These are phyloP conservation scores for Aspergillus haitiensis DNA, from an alignment of 495 filamentous ascomycete species.

Conservation along the genomic window DNA sequence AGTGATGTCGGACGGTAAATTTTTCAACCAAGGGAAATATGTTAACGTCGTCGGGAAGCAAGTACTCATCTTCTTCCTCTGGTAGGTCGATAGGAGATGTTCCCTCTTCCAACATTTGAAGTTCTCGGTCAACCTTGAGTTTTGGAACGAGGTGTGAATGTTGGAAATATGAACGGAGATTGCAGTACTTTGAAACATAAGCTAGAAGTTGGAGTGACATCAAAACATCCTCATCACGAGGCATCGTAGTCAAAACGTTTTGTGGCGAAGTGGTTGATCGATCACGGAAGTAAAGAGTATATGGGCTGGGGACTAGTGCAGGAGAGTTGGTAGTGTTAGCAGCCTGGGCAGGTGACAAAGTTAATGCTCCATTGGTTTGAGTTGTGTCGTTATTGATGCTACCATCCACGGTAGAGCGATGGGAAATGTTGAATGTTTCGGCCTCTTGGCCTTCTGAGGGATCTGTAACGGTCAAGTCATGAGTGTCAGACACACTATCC, in stretches of 20 bases:
- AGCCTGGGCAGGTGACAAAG: slow-evolving; percentile 75
- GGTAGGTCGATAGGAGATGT: slow-evolving; percentile 47
- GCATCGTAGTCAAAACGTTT: slow-evolving; percentile 80
- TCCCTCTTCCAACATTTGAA: slow-evolving; percentile 75
- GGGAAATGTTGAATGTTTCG: slow-evolving; percentile 95
- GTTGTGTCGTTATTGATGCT: slow-evolving; percentile 68
- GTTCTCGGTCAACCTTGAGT: slow-evolving; percentile 83
- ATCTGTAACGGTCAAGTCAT: slow-evolving; percentile 73
- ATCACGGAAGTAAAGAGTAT: slow-evolving; percentile 75
- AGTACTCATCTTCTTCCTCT: slow-evolving; percentile 83
- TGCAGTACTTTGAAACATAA: slow-evolving; percentile 98
- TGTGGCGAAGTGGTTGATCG: slow-evolving; percentile 62
- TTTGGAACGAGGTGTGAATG: slow-evolving; percentile 89
- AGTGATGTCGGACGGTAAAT: slow-evolving; percentile 92
- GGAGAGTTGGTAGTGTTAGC: slow-evolving; percentile 67
- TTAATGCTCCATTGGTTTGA: slow-evolving; percentile 62
- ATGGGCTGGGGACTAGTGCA: slow-evolving; percentile 66
- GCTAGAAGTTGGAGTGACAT: slow-evolving; percentile 98
- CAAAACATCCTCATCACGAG: slow-evolving; percentile 92
- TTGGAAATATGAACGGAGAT: slow-evolving; percentile 92
- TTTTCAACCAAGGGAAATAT: slow-evolving; percentile 98
- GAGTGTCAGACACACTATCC: slow-evolving; percentile 69
- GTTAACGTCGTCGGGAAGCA: slow-evolving; percentile 90
- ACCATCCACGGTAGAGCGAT: slow-evolving; percentile 80
- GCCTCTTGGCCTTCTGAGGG: slow-evolving; percentile 80